Evolutionary conservation across 352 stramenopile genomes (phyloP), one percentile per base, ranked within the genome.

Genomic region (Phytophthora palmivora): DNA sequence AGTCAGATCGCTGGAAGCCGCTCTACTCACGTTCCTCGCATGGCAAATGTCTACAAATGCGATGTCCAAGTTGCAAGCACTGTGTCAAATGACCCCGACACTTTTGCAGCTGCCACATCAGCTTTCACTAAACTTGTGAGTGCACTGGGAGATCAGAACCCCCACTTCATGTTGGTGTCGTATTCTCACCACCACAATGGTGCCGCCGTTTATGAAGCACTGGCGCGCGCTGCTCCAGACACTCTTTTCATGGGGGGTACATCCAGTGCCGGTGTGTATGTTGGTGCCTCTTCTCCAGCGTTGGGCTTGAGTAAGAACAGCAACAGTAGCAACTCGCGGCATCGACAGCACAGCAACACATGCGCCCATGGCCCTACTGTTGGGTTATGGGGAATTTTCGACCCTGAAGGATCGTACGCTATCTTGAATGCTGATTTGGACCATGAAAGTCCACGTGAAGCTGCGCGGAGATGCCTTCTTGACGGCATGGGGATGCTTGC

Each of bases 171-270:
- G 79, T 72, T 92, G 47, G 78, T 94, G 11, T 79, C 84, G 24
- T 95, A 93, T 70, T 91, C 84, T 18, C 72, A 79, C 24, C 71
- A 77, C 42, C 85, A 93, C 68, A 58, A 74, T 38, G 82, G 80
- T 21, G 52, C 74, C 15, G 48, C 66, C 18, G 74, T 93, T 12
- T 82, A 91, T 60, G 72, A 84, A 45, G 80, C 82, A 11, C 70
- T 95, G 1, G 63, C 83, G 12, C 72, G 72, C n/a, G 67, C 71
- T 14, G 82, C 86, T 24, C 83, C 83, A 0, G 77, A 92, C 55
- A 91, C 86, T 26, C 76, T 95, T 30, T 95, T 93, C 61, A 91
- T 93, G 76, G 87, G 87, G 37, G 76, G 78, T 32, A 92, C 82
- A 11, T 91, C 86, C 18, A 90, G 79, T 26, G 82, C 74, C 37